Evolutionary conservation across 2,329 filamentous ascomycete species (phyloP).

Genomic region (Aulographum hederae): DNA sequence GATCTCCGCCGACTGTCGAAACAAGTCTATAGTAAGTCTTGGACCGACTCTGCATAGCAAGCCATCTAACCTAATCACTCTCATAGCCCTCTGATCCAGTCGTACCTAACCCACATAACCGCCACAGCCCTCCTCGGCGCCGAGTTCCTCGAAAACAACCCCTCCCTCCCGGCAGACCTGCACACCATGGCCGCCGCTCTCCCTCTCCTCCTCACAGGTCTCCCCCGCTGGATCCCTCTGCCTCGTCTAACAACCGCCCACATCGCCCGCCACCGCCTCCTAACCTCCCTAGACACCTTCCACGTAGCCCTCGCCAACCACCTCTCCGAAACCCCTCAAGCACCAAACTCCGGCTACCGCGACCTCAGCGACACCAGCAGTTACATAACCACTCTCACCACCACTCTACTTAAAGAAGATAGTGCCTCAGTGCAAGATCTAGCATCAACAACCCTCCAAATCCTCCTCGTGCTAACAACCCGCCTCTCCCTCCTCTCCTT

Average conservation of each 20-base stretch:
- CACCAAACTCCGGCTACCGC: background rate
- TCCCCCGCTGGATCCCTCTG: slow-evolving; percentile 3
- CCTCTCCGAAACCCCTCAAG: background rate
- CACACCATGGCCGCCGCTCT: slow-evolving; percentile 2
- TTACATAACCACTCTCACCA: background rate
- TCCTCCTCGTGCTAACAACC: slow-evolving; percentile 1
- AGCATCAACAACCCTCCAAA: slow-evolving; percentile 1
- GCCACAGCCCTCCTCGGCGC: slow-evolving; percentile 1
- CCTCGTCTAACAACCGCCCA: slow-evolving; percentile 4
- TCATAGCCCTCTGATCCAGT: slow-evolving; percentile 1
- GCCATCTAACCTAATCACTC: slow-evolving; percentile 1
- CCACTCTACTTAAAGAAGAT: slow-evolving; percentile 1
- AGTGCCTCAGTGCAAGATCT: background rate
- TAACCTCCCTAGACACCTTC: slow-evolving; percentile 2
- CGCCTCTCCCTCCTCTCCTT: too few species aligned
- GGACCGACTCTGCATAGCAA: background rate
- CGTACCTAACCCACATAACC: slow-evolving; percentile 4
- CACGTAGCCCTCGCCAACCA: slow-evolving; percentile 2
- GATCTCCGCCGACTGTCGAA: background rate
- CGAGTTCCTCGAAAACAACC: background rate
- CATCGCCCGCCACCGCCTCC: slow-evolving; percentile 3
- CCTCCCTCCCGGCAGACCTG: slow-evolving; percentile 1
- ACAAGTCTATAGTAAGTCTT: slow-evolving; percentile 3
- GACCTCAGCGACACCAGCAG: background rate
- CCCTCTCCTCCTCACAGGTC: slow-evolving; percentile 1